phyloP scores from a whole-genome alignment of 352 stramenopile species.

The Pythium phragmiticola region DNA sequence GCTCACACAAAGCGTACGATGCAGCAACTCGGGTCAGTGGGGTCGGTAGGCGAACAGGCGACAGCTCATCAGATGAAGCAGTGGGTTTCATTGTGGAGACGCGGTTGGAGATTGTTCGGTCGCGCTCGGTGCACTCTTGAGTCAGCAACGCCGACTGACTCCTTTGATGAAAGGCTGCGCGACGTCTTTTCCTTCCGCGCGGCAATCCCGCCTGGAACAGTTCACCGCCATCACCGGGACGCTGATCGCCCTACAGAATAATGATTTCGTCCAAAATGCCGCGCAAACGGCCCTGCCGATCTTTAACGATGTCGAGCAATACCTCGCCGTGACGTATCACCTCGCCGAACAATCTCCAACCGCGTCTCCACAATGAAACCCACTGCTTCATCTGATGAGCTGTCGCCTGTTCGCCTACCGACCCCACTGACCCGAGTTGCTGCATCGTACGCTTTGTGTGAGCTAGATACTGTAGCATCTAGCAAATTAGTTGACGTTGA shows the following conservation, averaged over 20 bases:
- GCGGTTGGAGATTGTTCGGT: conserved; percentile 21
- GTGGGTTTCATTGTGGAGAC: conserved; percentile 18
- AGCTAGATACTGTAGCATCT: too few species aligned
- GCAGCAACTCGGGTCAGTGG: background rate
- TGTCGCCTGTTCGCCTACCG: background rate
- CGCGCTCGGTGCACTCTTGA: too few species aligned
- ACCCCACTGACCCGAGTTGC: background rate
- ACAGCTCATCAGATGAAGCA: conserved; percentile 2
- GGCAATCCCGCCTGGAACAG: too few species aligned
- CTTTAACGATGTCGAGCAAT: conserved; percentile 27
- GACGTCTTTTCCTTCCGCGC: too few species aligned
- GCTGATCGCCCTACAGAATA: too few species aligned
- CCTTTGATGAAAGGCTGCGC: too few species aligned
- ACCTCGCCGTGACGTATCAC: conserved; percentile 24
- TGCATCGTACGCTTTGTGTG: too few species aligned
- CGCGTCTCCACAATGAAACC: conserved; percentile 16
- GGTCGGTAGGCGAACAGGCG: background rate
- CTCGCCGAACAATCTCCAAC: conserved; percentile 24
- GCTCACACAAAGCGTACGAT: too few species aligned
- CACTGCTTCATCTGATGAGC: conserved; percentile 8
- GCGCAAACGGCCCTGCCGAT: conserved; percentile 28
- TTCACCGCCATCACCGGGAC: too few species aligned
- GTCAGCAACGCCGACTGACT: too few species aligned
- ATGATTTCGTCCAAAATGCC: conserved; percentile 23
- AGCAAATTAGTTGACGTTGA: too few species aligned